These are phyloP conservation scores for Metschnikowia gelsemii DNA, from an alignment of 805 yeast species.

Conservation along the genomic window DNA sequence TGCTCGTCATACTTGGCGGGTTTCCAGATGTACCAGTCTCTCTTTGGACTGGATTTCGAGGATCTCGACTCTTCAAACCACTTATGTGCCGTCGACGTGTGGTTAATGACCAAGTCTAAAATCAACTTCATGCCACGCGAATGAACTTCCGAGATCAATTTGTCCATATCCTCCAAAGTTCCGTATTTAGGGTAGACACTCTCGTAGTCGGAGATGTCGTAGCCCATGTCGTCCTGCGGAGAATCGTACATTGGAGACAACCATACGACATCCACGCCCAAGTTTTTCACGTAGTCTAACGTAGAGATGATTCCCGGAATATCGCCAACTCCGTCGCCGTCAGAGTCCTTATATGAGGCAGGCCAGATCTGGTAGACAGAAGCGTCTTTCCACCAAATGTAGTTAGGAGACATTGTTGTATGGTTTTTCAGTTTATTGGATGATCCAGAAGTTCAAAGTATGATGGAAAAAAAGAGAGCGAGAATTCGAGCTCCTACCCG, in stretches of 20 bases:
- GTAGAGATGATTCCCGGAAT: constrained; percentile 52
- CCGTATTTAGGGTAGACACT: constrained; percentile 53
- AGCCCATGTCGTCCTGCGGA: constrained; percentile 64
- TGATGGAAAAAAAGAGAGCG: not conserved
- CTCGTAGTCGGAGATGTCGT: constrained; percentile 56
- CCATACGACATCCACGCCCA: constrained; percentile 57
- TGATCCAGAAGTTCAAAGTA: no score
- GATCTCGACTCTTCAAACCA: constrained; percentile 60
- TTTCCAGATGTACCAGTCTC: constrained; percentile 64
- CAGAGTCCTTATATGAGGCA: constrained; percentile 57
- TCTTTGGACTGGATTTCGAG: constrained; percentile 50
- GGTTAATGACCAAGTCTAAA: constrained; percentile 58
- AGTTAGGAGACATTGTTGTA: constrained; percentile 13
- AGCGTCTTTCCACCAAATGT: constrained; percentile 58
- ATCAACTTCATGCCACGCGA: constrained; percentile 51
- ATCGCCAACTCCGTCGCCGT: constrained; percentile 61
- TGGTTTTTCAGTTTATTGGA: not conserved
- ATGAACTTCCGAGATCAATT: constrained; percentile 47
- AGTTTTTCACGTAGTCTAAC: constrained; percentile 49
- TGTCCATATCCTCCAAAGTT: constrained; percentile 51
- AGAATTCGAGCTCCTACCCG: not conserved
- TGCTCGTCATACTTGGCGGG: constrained; percentile 45
- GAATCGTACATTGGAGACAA: constrained; percentile 57
- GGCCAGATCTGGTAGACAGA: constrained; percentile 60
- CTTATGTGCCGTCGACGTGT: constrained; percentile 52